Evolutionary conservation across 108 stramenopile species (phyloP), one percentile per base, ranked within the genome.

Genomic region (Schizochytrium sp.): DNA sequence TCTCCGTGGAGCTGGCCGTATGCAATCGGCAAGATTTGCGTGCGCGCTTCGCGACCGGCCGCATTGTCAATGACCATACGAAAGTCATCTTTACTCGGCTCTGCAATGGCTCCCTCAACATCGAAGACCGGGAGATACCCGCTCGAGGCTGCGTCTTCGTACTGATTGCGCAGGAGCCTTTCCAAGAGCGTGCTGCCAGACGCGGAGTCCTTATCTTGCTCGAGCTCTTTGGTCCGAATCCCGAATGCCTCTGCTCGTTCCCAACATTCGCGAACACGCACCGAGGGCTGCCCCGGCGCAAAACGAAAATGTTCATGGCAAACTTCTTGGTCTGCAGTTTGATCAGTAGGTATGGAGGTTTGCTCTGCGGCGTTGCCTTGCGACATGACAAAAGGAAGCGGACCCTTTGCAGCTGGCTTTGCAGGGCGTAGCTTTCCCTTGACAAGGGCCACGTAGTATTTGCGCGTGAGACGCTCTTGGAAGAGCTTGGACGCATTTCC

Each of bases 361-460:
- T 19, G 58, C 58, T 23, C n/a, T 19, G 21, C n/a, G 19, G 21
- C 58, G 58, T 59, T 5, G 41, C 34, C 14, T 8, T 23, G 55
- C 14, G 55, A 57, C 14, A 57, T 0, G 55, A 57, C 8, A 57
- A 8, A n/a, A 69, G 25, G 63, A 34, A 34, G 6, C 41, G 63
- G 34, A 0, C 0, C 4, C 41, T 69, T 45, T 23, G 76, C 48
- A 16, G 10, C 51, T 2, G 76, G 72, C 10, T 10, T 5, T 5
- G 71, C 18, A 19, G 51, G 23, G 1, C 87, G 34, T 5, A 90
- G 23, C 5, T 43, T 25, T 51, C 90, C 90, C n/a, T 72, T 10
- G 19, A 90, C 44, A 34, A 90, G 87, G 12, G 90, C 90, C 48
- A 90, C 23, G 34, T 90, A 90, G 21, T 23, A n/a, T 43, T 90